Evolutionary conservation across 2,329 filamentous ascomycete species (phyloP).

Genomic region (Pseudogymnoascus sp.): DNA sequence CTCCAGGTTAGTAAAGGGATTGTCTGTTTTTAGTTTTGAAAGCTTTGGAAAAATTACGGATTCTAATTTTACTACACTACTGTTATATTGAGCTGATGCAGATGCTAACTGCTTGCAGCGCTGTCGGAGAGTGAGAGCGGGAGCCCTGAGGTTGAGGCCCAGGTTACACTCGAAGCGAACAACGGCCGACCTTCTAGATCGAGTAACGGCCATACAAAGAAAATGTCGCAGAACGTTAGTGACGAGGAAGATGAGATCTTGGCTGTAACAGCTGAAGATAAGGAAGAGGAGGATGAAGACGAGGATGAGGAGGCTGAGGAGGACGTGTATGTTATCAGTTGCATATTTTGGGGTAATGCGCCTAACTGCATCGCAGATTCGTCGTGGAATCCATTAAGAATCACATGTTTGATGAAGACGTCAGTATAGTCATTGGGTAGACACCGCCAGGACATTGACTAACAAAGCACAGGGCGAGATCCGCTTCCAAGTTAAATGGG

Average conservation of each 20-base stretch:
- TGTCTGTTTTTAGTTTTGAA: background rate
- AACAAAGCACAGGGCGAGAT: constrained; percentile 33
- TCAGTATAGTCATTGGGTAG: background rate
- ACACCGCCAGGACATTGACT: background rate
- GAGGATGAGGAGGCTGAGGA: constrained; percentile 41
- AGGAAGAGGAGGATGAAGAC: constrained; percentile 29
- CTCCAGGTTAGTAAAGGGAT: background rate
- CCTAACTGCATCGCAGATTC: background rate
- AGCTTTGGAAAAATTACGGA: background rate
- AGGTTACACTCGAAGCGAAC: background rate
- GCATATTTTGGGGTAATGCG: background rate
- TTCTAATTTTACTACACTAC: background rate
- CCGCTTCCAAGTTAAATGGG: constrained; percentile 71
- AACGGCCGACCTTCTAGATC: background rate
- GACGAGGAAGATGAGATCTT: constrained; percentile 19
- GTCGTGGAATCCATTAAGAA: constrained; percentile 62
- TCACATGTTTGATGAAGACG: constrained; percentile 52
- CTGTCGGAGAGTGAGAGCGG: background rate
- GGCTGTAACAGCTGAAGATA: constrained; percentile 14
- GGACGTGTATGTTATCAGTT: constrained; percentile 29
- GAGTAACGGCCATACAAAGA: background rate
- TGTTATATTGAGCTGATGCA: background rate
- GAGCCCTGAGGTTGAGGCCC: background rate
- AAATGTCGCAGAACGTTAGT: background rate
- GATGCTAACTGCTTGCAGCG: background rate